Evolutionary conservation across 2,329 filamentous ascomycete species (phyloP), one percentile per base, ranked within the genome.

Genomic region (Colletotrichum chrysophilum): DNA sequence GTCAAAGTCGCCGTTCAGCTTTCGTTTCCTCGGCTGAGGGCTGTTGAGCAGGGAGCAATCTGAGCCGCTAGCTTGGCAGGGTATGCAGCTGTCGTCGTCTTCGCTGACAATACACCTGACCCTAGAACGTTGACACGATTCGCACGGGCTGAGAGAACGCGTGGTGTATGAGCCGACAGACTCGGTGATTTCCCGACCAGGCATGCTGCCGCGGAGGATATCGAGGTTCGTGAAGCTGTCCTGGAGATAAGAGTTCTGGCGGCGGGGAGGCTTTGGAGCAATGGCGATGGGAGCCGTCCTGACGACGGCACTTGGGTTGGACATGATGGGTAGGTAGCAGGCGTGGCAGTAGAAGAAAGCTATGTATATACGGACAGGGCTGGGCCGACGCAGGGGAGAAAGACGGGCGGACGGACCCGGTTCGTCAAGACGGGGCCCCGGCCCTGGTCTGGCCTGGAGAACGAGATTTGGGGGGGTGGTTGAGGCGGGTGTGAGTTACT

Each of bases 11-110:
- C 91, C 89, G 84, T 93, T 91, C 77, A 95, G 86, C 87, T 96
- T 96, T 82, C 95, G 91, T 88, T 97, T 97, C 80, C 95, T 91
- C 73, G 94, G 93, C 81, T 93, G 92, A 28, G 94, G 94, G 83
- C 94, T 95, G 78, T 93, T 92, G 66, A 93, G 89, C 82, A 96
- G 92, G 58, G 95, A 96, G 85, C 95, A 97, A 79, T 95, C 93
- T 82, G 94, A 91, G 80, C 93, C 93, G 84, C 93, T 93, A 83
- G 93, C 92, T 82, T 95, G 93, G 85, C 95, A 97, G 77, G 95
- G 89, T 77, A 95, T 90, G 84, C 95, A 97, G 78, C 90, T 88
- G 52, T 89, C 89, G 79, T 94, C 92, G 78, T 93, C 93, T 83
- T 96, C 94, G 79, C 86, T 87, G 82, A 94, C 91, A 77, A 95